Evolutionary conservation across 2,329 filamentous ascomycete species (phyloP).

Genomic region (Colletotrichum scovillei): DNA sequence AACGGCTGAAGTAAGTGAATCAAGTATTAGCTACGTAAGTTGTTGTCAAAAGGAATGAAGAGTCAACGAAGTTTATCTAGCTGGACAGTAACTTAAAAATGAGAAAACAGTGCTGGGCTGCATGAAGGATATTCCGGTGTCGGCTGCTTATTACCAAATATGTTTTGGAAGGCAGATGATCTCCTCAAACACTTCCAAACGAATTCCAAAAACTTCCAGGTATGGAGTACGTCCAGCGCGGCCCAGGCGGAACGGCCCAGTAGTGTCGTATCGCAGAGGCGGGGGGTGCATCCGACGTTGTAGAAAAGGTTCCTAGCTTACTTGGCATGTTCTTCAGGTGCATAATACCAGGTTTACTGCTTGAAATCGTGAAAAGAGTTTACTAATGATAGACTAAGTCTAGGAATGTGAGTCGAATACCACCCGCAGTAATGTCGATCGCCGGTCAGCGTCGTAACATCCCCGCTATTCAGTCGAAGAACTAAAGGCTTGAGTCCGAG

Average conservation of each 20-base stretch:
- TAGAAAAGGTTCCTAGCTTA: neutral
- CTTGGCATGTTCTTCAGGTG: neutral
- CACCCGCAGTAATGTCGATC: neutral
- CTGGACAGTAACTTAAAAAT: neutral
- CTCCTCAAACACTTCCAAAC: neutral
- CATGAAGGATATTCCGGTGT: neutral
- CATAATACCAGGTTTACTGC: neutral
- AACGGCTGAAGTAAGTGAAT: neutral
- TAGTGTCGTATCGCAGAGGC: neutral
- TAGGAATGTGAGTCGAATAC: neutral
- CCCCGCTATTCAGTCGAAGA: neutral
- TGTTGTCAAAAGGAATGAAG: neutral
- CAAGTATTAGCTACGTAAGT: no score
- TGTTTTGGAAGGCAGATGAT: neutral
- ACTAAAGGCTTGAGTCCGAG: neutral
- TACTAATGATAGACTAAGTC: neutral
- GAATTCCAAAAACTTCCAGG: neutral
- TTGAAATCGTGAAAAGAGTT: neutral
- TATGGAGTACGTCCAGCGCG: neutral
- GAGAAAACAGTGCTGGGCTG: neutral
- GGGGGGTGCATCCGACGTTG: slow-evolving; percentile 2
- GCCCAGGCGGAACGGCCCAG: neutral
- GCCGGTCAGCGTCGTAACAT: neutral
- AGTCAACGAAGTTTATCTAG: neutral
- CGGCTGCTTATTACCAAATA: neutral